Conservation (phyloP, 257 asterid species). For the Salvia splendens region DNA sequence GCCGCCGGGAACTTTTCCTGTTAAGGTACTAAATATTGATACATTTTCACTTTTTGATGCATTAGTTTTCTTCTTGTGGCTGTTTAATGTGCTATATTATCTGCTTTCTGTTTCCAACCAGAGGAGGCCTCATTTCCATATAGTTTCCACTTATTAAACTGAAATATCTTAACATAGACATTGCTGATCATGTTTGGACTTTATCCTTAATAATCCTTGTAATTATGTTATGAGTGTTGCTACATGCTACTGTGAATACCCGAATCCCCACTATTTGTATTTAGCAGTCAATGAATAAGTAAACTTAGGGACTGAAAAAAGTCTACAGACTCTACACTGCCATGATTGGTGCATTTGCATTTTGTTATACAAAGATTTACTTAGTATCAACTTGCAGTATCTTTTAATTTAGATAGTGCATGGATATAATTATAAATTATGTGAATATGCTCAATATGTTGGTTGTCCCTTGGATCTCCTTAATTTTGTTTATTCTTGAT, state of each 20-base stretch:
- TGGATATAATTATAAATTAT: no score
- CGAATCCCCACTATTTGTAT: not conserved
- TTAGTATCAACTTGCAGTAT: not conserved
- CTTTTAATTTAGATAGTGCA: not conserved
- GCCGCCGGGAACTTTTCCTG: constrained; percentile 94
- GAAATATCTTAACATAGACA: no score
- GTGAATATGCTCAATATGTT: constrained; percentile 5
- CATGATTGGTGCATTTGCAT: not conserved
- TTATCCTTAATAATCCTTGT: not conserved
- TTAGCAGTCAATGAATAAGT: not conserved
- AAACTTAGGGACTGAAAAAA: not conserved
- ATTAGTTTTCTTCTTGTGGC: constrained; percentile 1
- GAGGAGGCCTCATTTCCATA: not conserved
- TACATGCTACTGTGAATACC: not conserved
- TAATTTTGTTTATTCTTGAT: not conserved
- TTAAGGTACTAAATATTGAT: constrained; percentile 65
- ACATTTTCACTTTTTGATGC: constrained; percentile 21
- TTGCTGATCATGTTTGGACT: no score
- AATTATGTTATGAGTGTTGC: constrained; percentile 13
- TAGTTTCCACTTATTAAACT: not conserved
- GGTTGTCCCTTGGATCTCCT: not conserved
- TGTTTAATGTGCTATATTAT: constrained; percentile 22
- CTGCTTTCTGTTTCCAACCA: constrained; percentile 16
- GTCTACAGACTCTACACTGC: not conserved
- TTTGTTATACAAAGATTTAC: not conserved